Conservation (phyloP, 441 rosid genomes). For the Erysimum cheiri region DNA sequence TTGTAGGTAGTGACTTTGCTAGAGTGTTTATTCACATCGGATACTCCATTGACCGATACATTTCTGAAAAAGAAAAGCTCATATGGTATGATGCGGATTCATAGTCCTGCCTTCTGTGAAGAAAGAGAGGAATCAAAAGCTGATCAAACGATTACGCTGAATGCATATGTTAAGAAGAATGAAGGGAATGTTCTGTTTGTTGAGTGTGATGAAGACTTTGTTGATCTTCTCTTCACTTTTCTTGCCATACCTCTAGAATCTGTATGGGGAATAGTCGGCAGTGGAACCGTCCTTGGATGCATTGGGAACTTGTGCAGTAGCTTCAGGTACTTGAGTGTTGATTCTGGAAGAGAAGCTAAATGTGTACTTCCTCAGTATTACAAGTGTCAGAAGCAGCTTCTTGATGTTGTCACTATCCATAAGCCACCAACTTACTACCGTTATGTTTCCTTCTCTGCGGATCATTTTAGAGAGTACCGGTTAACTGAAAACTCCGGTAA, state of each 20-base stretch:
- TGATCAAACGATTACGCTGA: constrained; percentile 6
- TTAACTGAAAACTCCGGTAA: constrained; percentile 9
- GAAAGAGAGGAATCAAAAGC: constrained; percentile 8
- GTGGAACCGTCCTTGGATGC: not conserved
- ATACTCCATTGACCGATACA: constrained; percentile 24
- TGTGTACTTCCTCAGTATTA: constrained; percentile 27
- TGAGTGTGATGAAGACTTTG: constrained; percentile 37
- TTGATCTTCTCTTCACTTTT: constrained; percentile 39
- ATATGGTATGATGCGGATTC: not conserved
- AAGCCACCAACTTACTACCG: constrained; percentile 27
- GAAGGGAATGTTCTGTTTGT: constrained; percentile 18
- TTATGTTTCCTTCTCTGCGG: constrained; percentile 7
- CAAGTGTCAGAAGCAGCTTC: constrained; percentile 34
- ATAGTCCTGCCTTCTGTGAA: not conserved
- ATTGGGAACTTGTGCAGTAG: constrained; percentile 25
- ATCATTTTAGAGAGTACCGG: constrained; percentile 12
- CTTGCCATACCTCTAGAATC: constrained; percentile 28
- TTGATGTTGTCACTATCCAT: constrained; percentile 10
- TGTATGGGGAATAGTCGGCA: not conserved
- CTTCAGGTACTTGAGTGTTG: not conserved
- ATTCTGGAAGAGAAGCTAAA: constrained; percentile 17
- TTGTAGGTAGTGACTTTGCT: constrained; percentile 10
- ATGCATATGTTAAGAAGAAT: constrained; percentile 10
- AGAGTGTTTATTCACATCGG: constrained; percentile 16
- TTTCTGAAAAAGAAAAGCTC: constrained; percentile 30